Conservation (phyloP, 495 filamentous ascomycete genomes). For the Pseudotulostoma volvatum region DNA sequence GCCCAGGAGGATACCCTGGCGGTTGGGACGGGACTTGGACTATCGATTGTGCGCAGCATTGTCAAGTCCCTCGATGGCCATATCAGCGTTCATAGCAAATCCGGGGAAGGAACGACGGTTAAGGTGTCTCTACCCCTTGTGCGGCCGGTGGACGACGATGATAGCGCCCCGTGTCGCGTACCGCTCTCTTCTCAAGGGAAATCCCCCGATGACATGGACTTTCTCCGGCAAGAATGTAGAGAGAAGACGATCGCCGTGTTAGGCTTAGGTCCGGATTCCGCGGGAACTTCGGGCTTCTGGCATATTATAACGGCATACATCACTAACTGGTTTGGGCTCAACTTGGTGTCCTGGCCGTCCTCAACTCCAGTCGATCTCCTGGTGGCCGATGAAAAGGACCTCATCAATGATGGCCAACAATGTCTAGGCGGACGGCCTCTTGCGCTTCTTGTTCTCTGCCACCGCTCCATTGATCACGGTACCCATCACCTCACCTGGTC, state of each 20-base stretch:
- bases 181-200: conserved; percentile 15
- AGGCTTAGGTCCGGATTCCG: conserved; percentile 12
- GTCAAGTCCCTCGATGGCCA: conserved; percentile 36
- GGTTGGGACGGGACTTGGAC: conserved; percentile 36
- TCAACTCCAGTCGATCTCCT: conserved; percentile 21
- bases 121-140: conserved; percentile 31
- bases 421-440: conserved; percentile 7
- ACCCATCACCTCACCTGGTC: conserved; percentile 16
- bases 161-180: conserved; percentile 12
- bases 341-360: conserved; percentile 22
- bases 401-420: conserved; percentile 10
- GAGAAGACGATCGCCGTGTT: conserved; percentile 20
- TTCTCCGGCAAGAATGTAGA: conserved; percentile 14
- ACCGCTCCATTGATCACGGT: conserved; percentile 19
- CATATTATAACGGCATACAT: conserved; percentile 14
- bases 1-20: conserved; percentile 52
- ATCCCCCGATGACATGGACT: conserved; percentile 9
- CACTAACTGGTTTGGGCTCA: conserved; percentile 30
- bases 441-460: conserved; percentile 23
- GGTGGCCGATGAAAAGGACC: conserved; percentile 23
- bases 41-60: conserved; percentile 39
- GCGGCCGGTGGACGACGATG: conserved; percentile 13
- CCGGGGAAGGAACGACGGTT: conserved; percentile 34
- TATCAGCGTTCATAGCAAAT: conserved; percentile 34
- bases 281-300: conserved; percentile 4